phyloP scores from a whole-genome alignment of 31 red algal species.

The Bonnemaisonia californica region DNA sequence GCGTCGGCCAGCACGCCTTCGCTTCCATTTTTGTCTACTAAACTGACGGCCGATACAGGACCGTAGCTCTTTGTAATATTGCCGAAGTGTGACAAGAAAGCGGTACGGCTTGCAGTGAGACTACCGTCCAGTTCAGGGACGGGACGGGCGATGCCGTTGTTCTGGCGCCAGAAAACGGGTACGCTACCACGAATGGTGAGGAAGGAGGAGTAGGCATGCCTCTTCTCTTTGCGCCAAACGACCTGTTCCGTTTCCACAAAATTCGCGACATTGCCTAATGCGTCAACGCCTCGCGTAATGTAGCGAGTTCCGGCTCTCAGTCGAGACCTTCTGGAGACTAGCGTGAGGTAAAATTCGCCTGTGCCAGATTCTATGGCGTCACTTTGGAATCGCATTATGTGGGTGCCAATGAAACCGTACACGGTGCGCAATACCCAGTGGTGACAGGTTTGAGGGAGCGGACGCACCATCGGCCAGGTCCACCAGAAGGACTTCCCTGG shows the following conservation, averaged over 20 bases:
- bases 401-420: conserved; percentile 82
- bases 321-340: conserved; percentile 74
- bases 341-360: conserved; percentile 58
- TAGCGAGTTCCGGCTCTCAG: conserved; percentile 81
- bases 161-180: conserved; percentile 95
- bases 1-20: conserved; percentile 76
- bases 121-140: conserved; percentile 80
- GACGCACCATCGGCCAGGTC: conserved; percentile 50
- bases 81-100: conserved; percentile 84
- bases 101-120: conserved; percentile 46
- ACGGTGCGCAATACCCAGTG: conserved; percentile 72
- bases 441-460: neutral
- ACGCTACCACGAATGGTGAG: conserved; percentile 82
- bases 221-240: conserved; percentile 50
- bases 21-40: conserved; percentile 84
- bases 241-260: conserved; percentile 97
- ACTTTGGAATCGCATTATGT: conserved; percentile 56
- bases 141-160: conserved; percentile 88
- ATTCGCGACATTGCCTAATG: conserved; percentile 86
- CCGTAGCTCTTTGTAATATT: conserved; percentile 73
- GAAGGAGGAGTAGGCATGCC: conserved; percentile 60
- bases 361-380: conserved; percentile 22
- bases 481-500: conserved; percentile 72
- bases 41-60: conserved; percentile 62
- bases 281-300: conserved; percentile 87